These are phyloP conservation scores for Papiliotrema flavescens DNA, from an alignment of 1,284 basidiomycete genomes.

Conservation along the genomic window DNA sequence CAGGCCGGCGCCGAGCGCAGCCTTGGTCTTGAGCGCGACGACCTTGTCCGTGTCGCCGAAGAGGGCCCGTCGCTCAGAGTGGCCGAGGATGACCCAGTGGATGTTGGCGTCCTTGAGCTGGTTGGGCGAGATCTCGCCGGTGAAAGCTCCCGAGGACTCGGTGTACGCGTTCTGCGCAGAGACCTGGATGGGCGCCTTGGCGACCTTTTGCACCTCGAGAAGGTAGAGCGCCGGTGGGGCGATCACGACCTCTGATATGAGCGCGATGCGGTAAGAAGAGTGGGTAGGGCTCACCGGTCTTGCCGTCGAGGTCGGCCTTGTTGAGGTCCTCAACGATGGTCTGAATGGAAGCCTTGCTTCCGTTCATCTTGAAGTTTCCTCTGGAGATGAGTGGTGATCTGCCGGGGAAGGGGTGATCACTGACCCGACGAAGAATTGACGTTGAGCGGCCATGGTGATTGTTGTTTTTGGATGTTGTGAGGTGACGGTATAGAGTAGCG, in stretches of 20 bases:
- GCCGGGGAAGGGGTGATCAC: slow-evolving; percentile 5
- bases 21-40: slow-evolving; percentile 82
- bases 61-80: slow-evolving; percentile 91
- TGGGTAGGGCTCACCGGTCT: slow-evolving; percentile 59
- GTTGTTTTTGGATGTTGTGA: slow-evolving; percentile 5
- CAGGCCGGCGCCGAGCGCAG: slow-evolving; percentile 59
- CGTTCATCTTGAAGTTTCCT: slow-evolving; percentile 95
- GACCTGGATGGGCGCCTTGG: slow-evolving; percentile 67
- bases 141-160: slow-evolving; percentile 85
- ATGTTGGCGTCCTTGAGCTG: slow-evolving; percentile 83
- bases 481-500: too few relatives aligned
- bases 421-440: slow-evolving; percentile 47
- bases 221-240: slow-evolving; percentile 87
- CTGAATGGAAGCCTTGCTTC: slow-evolving; percentile 61
- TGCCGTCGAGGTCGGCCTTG: slow-evolving; percentile 67
- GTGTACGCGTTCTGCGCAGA: slow-evolving; percentile 90
- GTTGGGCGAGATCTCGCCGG: slow-evolving; percentile 83
- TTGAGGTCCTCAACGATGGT: slow-evolving; percentile 68
- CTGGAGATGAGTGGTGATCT: slow-evolving; percentile 61
- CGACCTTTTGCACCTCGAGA: slow-evolving; percentile 59
- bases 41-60: slow-evolving; percentile 84
- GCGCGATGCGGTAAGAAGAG: background rate
- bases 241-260: slow-evolving; percentile 74
- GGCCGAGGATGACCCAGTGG: slow-evolving; percentile 93
- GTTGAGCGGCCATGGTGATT: slow-evolving; percentile 29